Base-by-base conservation (phyloP, 352 stramenopile genomes). In the Pythium diclinum region DNA sequence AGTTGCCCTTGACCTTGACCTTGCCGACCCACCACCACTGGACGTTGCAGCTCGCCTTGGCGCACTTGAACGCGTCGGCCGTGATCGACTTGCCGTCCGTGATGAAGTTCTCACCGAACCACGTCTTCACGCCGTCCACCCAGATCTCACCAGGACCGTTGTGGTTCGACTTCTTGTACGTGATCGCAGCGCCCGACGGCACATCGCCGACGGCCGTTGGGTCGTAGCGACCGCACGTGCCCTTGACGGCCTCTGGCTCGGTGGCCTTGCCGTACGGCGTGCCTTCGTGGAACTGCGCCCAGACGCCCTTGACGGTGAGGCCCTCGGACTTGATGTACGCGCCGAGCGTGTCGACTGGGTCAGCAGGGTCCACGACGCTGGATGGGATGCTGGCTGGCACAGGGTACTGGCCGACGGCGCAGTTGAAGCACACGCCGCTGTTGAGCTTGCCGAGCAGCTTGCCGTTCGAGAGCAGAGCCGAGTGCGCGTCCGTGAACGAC, bases 81-180 rank as follows among this genome's bases (percentile, higher is more conserved):
- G 42, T 63, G 57, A 71, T 42, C 30, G 57, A 58, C 4, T 33
- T 44, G 32, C 64, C 64, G 52, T 71, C 64, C 28, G 34, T 47
- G 54, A 71, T 66, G 42, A 71, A 71, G 58, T 71, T 66, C 51
- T 65, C 53, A 33, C 46, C 64, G 25, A 23, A 61, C 64, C 64
- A 71, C 11, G 46, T 47, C 52, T 71, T 71, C 33, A 51, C 46
- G 58, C 52, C 64, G 28, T 71, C 64, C 21, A 71, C 56, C 57
- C 58, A 71, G 42, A 71, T 48, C 58, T 71, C 64, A 23, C 48
- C 64, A n/a, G 64, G 64, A 8, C 64, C 64, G 44, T 71, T 71
- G 64, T 71, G 64, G 64, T 71, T 71, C 13, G 64, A 66, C 64
- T 71, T 71, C 46, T 71, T 71, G 57, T 66, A 71, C 51, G 64